These are phyloP conservation scores for Iodosphaeria phyllophila DNA, from an alignment of 2,329 filamentous ascomycete genomes.

Conservation along the genomic window DNA sequence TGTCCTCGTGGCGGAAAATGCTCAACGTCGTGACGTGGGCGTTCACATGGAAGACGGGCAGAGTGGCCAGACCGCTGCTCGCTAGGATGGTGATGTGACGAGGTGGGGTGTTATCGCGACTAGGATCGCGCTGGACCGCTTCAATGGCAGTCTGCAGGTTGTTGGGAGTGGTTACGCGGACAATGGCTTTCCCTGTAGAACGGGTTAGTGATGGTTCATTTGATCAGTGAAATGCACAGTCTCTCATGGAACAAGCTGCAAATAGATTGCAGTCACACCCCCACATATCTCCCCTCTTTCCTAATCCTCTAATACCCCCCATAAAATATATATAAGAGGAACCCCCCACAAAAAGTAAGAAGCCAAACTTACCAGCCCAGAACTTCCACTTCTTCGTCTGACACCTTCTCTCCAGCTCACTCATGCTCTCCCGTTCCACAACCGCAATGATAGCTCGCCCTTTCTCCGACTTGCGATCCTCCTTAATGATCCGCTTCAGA, in stretches of 20 bases:
- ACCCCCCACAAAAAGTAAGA: too few species aligned
- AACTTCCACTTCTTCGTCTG: conserved; percentile 2
- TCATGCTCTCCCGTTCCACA: conserved; percentile 1
- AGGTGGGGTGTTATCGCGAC: conserved; percentile 1
- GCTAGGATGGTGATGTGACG: conserved; percentile 2
- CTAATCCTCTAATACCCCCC: too few species aligned
- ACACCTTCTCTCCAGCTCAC: conserved; percentile 2
- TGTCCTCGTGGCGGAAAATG: conserved; percentile 2
- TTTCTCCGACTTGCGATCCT: conserved; percentile 3
- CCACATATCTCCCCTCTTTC: too few species aligned
- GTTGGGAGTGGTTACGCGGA: conserved; percentile 1
- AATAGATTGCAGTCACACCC: too few species aligned
- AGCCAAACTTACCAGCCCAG: conserved; percentile 1
- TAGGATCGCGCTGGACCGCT: conserved; percentile 1
- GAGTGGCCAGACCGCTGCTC: conserved; percentile 1
- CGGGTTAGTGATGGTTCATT: background rate
- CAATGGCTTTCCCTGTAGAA: conserved; percentile 1
- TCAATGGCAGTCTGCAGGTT: conserved; percentile 2
- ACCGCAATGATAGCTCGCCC: conserved; percentile 3
- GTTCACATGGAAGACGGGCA: conserved; percentile 2
- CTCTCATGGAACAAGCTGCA: too few species aligned
- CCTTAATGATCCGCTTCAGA: conserved; percentile 3
- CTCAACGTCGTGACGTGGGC: conserved; percentile 1
- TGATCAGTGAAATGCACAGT: background rate
- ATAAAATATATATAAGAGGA: too few species aligned